Evolutionary conservation across 805 yeast species (phyloP), one percentile per base, ranked within the genome.

Genomic region (Suhomyces faveliae): DNA sequence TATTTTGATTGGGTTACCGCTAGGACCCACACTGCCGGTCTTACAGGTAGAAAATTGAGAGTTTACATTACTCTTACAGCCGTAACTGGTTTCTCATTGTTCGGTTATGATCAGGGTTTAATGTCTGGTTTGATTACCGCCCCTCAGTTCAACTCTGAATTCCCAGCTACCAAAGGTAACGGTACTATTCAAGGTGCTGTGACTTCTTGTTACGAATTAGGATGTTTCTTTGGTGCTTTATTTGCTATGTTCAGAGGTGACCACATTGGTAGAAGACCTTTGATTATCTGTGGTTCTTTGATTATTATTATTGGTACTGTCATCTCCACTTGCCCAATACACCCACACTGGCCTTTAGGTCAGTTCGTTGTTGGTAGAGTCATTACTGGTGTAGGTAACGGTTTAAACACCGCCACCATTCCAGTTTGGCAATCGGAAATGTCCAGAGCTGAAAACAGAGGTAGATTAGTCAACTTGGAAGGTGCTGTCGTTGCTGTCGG

Each of bases 401-500:
- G 71, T 47, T 53, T 70, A 52, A 66, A 71, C 59, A 68, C 77
- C 39, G 74, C 77, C 46, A 67, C 74, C 46, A 68, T 73, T 47
- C 77, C 77, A 33, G 74, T 69, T 45, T 74, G 74, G 77, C 77
- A 70, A 60, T 73, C 76, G 7, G 77, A 68, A 60, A 67, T 69
- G 71, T 72, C 77, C 35, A 64, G 64, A 54, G 76, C 73, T 40
- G 73, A 66, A 60, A 68, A 63, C 56, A 67, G 73, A 66, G 74
- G 69, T 55, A 58, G 62, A 56, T 66, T 69, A 52, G 73, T 65
- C 57, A 63, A 47, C 30, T 38, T 53, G 51, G 54, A 53, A 45
- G 66, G 66, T 46, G 61, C 91, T 5, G 70, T 78, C 43, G 74
- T 81, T 39, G 85, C 91, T 43, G 81, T 82, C 44, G 86, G 89